A percentile compares a stretch with the other conserved stretches of the same genome.
These are phyloP conservation scores for Mollisiaceae sp. DNA, from an alignment of 2,329 filamentous ascomycete genomes.

Conservation along the genomic window DNA sequence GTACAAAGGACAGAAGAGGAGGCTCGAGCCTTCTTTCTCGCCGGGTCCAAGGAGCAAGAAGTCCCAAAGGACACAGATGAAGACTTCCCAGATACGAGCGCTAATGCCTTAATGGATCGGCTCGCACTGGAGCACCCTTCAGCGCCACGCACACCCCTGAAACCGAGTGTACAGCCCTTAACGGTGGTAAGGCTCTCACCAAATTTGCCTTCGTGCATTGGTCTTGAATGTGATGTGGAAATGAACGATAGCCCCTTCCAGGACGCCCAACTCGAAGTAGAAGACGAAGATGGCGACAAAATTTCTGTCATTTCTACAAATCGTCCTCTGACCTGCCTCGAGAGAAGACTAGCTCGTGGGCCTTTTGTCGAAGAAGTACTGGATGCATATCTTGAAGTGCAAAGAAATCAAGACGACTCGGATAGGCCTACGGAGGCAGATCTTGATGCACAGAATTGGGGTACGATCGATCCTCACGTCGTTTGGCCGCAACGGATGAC, in stretches of 20 bases:
- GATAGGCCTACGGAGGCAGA: conserved; percentile 18
- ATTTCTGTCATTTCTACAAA: neutral
- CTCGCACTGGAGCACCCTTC: conserved; percentile 13
- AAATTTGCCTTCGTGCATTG: neutral
- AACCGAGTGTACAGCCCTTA: neutral
- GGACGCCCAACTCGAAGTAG: neutral
- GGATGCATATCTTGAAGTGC: conserved; percentile 20
- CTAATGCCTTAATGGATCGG: conserved; percentile 6
- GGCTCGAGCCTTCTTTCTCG: neutral
- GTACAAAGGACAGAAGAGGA: neutral
- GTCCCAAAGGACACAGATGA: neutral
- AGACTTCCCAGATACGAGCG: neutral
- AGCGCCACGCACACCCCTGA: neutral
- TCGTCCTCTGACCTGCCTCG: neutral
- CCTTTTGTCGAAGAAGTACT: conserved; percentile 17
- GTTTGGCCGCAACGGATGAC: conserved; percentile 52
- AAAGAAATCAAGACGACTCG: conserved; percentile 12
- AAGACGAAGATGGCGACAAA: conserved; percentile 6
- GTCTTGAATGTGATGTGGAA: neutral
- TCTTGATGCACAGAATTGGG: conserved; percentile 46
- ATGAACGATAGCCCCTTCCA: neutral
- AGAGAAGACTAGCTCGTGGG: neutral
- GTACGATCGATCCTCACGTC: conserved; percentile 56
- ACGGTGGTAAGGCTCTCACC: neutral
- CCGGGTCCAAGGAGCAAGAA: neutral